These are phyloP conservation scores for Fusarium sulawesiense DNA, from an alignment of 2,329 filamentous ascomycete species.

Conservation along the genomic window DNA sequence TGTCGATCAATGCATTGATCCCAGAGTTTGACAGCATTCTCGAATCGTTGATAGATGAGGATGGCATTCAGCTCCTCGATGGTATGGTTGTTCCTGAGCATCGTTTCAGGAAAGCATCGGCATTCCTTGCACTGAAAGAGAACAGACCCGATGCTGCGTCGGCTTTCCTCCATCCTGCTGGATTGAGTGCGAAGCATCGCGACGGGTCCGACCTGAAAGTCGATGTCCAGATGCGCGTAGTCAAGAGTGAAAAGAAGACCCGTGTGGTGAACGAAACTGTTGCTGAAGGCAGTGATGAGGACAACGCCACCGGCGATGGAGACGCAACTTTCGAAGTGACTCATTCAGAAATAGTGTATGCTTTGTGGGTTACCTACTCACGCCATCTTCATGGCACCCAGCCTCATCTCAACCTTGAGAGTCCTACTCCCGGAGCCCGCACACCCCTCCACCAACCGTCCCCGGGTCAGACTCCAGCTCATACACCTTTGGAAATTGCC, in stretches of 20 bases:
- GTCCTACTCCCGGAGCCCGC: conserved; percentile 69
- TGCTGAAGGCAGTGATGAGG: conserved; percentile 69
- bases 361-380: conserved; percentile 97
- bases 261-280: conserved; percentile 71
- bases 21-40: conserved; percentile 89
- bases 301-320: conserved; percentile 55
- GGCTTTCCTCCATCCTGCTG: conserved; percentile 85
- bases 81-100: conserved; percentile 98
- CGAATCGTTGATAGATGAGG: conserved; percentile 84
- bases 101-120: conserved; percentile 89
- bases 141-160: conserved; percentile 81
- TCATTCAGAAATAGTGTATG: conserved; percentile 85
- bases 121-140: conserved; percentile 84
- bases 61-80: conserved; percentile 84
- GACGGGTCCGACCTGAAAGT: conserved; percentile 94
- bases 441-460: conserved; percentile 84
- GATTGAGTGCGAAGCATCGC: conserved; percentile 85
- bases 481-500: conserved; percentile 66
- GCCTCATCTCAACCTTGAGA: conserved; percentile 67
- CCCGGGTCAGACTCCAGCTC: conserved; percentile 74
- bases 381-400: conserved; percentile 85
- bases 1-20: conserved; percentile 82
- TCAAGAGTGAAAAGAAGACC: conserved; percentile 82
- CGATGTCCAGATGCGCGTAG: conserved; percentile 95
- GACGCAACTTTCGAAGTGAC: conserved; percentile 60